These are phyloP conservation scores for Halocafeteria seosinensis DNA, from an alignment of 108 stramenopile genomes.

Conservation along the genomic window DNA sequence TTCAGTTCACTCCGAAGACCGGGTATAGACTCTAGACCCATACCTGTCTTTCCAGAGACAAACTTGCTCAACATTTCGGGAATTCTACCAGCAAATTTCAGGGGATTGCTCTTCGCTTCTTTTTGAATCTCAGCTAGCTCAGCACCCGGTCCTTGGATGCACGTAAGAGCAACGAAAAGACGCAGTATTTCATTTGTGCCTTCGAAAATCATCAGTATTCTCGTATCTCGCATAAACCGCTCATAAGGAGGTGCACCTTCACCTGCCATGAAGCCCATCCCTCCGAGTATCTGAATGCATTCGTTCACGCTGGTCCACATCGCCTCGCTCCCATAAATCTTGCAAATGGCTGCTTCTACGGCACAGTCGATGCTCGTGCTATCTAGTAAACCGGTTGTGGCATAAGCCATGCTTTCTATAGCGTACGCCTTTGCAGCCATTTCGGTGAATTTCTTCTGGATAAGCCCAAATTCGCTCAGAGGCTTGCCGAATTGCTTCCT, in stretches of 20 bases:
- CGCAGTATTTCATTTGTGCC: constrained; percentile 32
- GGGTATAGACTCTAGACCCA: background rate
- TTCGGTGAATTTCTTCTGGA: constrained; percentile 23
- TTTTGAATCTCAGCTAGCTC: background rate
- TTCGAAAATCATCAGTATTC: constrained; percentile 26
- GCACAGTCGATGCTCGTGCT: constrained; percentile 11
- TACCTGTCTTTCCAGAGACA: background rate
- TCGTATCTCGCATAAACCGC: constrained; percentile 21
- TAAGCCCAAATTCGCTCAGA: constrained; percentile 11
- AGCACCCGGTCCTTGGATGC: background rate
- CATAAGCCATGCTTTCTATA: constrained; percentile 10
- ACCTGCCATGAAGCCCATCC: constrained; percentile 15
- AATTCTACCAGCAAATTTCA: background rate
- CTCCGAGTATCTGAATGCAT: constrained; percentile 25
- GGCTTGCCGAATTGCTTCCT: constrained; percentile 31
- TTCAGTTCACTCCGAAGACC: background rate
- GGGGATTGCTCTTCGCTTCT: background rate
- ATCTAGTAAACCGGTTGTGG: constrained; percentile 22
- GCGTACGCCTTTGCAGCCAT: constrained; percentile 19
- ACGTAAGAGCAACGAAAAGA: constrained; percentile 5
- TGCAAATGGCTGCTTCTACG: constrained; percentile 19
- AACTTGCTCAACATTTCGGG: background rate
- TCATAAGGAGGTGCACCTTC: constrained; percentile 6
- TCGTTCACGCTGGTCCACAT: constrained; percentile 18
- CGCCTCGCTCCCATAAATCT: constrained; percentile 21